Evolutionary conservation across 148 eudicot species (phyloP), one percentile per base, ranked within the genome.

Genomic region (Polygonum maritimum): DNA sequence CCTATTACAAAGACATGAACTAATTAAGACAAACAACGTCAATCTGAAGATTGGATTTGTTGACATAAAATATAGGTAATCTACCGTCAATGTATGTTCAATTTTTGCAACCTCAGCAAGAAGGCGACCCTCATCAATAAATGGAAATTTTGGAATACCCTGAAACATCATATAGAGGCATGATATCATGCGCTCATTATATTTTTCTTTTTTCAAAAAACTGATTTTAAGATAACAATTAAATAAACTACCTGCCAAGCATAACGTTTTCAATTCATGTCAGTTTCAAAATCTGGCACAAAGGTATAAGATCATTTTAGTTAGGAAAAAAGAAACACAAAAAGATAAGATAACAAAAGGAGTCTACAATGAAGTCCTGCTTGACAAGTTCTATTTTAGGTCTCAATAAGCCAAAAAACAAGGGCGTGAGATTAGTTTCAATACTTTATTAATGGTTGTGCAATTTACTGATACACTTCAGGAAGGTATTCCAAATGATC

Each of bases 241-340:
- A 3, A 19, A 39, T 11, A 75, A 73, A 22, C 3, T 47, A 95
- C 98, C 98, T 92, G 97, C 97, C 97, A 95, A 74, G 96, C 76
- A 83, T n/a, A 95, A 48, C 97, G 88, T 83, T 95, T 92, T 22
- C 99, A 97, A 76, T 90, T 91, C 97, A 95, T 92, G 83, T 95
- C 99, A 39, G 89, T 89, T 74, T 92, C 99, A 79, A 95, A 95
- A 83, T 95, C 99, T 92, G 89, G 15, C 44, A 19, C 31, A 71
- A 3, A 71, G 21, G 44, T 65, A 15, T 65, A 44, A n/a, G 21
- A 71, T 51, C 16, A 19, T 44, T 35, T 41, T 41, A 71, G 54
- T 19, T 3, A 45, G 69, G 69, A 71, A 10, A 21, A 65, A 48
- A 74, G 57, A 52, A 33, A 67, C 47, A n/a, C n/a, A 12, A 40